phyloP scores from a whole-genome alignment of 306 rosid genomes.

The Cucumis hystrix region DNA sequence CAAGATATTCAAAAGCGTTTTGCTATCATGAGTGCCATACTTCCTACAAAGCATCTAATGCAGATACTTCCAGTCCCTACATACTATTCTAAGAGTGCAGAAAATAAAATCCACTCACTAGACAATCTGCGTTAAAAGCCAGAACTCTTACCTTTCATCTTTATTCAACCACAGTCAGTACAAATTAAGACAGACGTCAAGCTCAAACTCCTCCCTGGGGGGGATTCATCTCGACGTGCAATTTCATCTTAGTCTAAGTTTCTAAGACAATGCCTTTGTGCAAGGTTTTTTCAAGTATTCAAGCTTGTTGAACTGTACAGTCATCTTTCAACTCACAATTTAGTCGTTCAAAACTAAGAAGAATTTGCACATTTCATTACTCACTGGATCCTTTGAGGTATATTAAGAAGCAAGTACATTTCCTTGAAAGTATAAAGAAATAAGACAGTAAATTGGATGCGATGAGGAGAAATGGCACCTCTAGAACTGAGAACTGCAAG shows the following conservation, averaged over 20 bases:
- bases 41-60: neutral
- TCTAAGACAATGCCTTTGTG: neutral
- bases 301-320: neutral
- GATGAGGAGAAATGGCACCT: constrained; percentile 13
- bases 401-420: neutral
- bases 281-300: neutral
- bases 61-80: neutral
- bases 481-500: constrained; percentile 40
- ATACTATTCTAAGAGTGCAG: neutral
- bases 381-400: neutral
- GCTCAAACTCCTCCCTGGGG: neutral
- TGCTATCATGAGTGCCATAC: neutral
- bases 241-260: neutral
- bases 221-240: neutral
- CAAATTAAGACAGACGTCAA: neutral
- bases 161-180: neutral
- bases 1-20: neutral
- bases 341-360: neutral
- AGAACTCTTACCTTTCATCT: neutral
- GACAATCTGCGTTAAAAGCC: neutral
- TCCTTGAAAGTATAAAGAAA: neutral
- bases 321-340: neutral
- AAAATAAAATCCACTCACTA: neutral
- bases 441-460: neutral
- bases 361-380: neutral